Base-by-base conservation (phyloP, 2,329 filamentous ascomycete species). In the Xenosphaeropsis pyriputrescens region DNA sequence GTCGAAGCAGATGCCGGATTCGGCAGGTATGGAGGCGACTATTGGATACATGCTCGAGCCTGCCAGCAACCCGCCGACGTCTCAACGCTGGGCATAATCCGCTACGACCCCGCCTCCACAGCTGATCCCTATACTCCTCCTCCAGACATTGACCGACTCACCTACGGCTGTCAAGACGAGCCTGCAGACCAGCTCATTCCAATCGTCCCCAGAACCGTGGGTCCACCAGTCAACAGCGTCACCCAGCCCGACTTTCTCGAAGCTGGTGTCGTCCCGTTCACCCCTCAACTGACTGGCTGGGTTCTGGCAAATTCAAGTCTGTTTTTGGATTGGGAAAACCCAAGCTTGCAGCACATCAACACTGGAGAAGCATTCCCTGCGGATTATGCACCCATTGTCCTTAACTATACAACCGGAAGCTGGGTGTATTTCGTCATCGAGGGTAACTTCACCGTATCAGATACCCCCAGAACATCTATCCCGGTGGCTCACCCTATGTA, bases 31-130 rank as follows among this genome's bases (percentile, higher is more conserved):
- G 55, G 57, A 13, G 55, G 59, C 11, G 57, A 68, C 3, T 73
- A 68, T 47, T 76, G 50, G 50, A 43, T 52, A 18, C 50, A 48
- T n/a, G 47, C 64, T 36, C 73, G 67, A 4, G 47, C 70, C 1
- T 78, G 75, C 0, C 70, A 65, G 5, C 61, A 82, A 34, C 62
- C 75, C 30, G 49, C 61, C 9, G 62, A 76, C 31, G 33, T 16
- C 33, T 18, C 37, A 14, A 60, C 14, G 18, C 41, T 46, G n/a
- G 50, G 50, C 8, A 48, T 54, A 12, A 44, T 55, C n/a, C 43
- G 48, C 11, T 55, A 55, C 37, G 36, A 42, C 9, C 48, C 50
- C 4, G 38, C 36, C 41, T 36, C 22, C 40, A 40, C 16, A 1
- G 42, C 41, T 37, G 34, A 34, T 6, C 22, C 22, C 22, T 26